Conservation (phyloP, 2,329 filamentous ascomycete genomes). For the Aschersonia sp. region DNA sequence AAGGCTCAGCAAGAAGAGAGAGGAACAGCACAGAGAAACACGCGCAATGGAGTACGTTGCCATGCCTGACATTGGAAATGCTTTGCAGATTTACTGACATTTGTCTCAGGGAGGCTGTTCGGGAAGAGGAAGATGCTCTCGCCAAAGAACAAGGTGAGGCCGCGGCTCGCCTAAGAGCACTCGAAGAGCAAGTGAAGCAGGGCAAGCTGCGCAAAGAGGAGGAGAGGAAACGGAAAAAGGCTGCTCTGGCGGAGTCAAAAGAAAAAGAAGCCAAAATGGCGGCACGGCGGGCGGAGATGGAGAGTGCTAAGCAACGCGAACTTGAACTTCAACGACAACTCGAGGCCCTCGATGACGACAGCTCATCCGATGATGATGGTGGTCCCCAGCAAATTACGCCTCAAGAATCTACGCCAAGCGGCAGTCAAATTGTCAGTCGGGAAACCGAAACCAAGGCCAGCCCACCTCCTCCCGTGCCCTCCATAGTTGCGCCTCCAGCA, state of each 20-base stretch:
- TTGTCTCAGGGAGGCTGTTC: slow-evolving; percentile 50
- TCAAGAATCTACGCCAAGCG: slow-evolving; percentile 37
- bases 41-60: slow-evolving; percentile 67
- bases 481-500: slow-evolving; percentile 37
- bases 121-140: slow-evolving; percentile 65
- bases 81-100: slow-evolving; percentile 11
- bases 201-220: slow-evolving; percentile 94
- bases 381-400: slow-evolving; percentile 55
- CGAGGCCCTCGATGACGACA: slow-evolving; percentile 57
- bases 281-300: slow-evolving; percentile 78
- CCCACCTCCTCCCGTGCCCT: slow-evolving; percentile 37
- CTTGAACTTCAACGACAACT: slow-evolving; percentile 79
- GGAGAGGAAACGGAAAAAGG: slow-evolving; percentile 85
- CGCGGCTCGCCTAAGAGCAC: slow-evolving; percentile 66
- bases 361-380: slow-evolving; percentile 67
- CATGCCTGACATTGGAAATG: background rate
- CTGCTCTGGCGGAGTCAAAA: slow-evolving; percentile 69
- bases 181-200: slow-evolving; percentile 87
- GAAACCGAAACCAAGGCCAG: slow-evolving; percentile 38
- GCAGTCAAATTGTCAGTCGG: slow-evolving; percentile 36
- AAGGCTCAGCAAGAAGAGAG: slow-evolving; percentile 54
- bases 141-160: slow-evolving; percentile 67
- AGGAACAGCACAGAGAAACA: slow-evolving; percentile 59
- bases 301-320: slow-evolving; percentile 80
- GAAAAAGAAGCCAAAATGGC: slow-evolving; percentile 78